Base-by-base conservation (phyloP, 208 protist species). In the Angomonas ambiguus region DNA sequence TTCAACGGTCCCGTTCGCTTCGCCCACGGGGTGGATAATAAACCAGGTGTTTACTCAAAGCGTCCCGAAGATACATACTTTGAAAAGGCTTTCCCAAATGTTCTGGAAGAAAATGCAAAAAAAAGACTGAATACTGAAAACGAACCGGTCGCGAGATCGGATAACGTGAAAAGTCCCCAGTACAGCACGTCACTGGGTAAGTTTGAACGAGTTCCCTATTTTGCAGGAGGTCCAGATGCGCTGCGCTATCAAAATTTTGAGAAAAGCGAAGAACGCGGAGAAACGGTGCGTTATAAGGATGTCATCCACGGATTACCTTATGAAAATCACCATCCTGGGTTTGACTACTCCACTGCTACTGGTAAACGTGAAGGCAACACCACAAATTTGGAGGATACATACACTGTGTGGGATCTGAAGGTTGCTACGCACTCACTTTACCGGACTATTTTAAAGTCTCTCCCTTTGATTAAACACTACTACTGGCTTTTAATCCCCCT, bases 391-490 rank as follows among this genome's bases (percentile, higher is more conserved):
- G 77, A 72, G 2, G 87, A 88, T 51, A 83, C 76, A 38, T 68
- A 82, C 11, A 78, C 81, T n/a, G 77, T 80, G 38, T 95, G 87
- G 84, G 84, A 95, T 51, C 34, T 86, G 27, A 85, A 88, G 55
- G 49, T 75, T 0, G 81, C 89, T 2, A 84, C 83, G 57, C 80
- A 79, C 61, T 91, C 89, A 24, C 74, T 95, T 51, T 95, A 95
- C 72, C 85, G 84, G 13, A 76, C 82, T 31, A 90, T 82, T 49
- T 72, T 95, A n/a, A 91, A 92, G 45, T 67, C 79, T 1, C 66
- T 95, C 2, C 86, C 89, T 0, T 80, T 95, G 67, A 67, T 92
- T n/a, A 95, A 95, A 72, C 89, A 95, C 67, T 93, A 82, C 63
- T 95, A 92, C 75, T 93, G 80, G 77, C 81, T 95, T 16, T 42